Percentiles rank a stretch among this genome's conserved stretches.
These are phyloP conservation scores for Cochlearia excelsa DNA, from an alignment of 345 rosid genomes.

Conservation along the genomic window DNA sequence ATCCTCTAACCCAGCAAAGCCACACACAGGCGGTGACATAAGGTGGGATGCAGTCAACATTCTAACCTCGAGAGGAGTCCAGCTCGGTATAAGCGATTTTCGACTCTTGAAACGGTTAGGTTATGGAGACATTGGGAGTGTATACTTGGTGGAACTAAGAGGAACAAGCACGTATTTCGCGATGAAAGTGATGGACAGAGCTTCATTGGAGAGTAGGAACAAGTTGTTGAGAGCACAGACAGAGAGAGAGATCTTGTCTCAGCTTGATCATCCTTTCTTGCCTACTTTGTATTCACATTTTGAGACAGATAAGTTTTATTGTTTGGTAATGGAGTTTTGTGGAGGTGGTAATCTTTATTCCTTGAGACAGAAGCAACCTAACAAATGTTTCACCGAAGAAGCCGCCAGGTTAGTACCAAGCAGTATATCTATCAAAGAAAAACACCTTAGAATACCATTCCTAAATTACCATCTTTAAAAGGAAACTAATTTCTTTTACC, in stretches of 20 bases:
- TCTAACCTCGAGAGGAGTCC: constrained; percentile 42
- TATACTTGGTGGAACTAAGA: constrained; percentile 64
- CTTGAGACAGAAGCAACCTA: constrained; percentile 69
- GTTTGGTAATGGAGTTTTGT: constrained; percentile 78
- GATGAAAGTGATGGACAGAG: constrained; percentile 75
- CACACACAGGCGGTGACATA: constrained; percentile 85
- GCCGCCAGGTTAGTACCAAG: constrained; percentile 49
- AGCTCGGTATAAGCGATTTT: constrained; percentile 68
- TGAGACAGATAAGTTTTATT: constrained; percentile 63
- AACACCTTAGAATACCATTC: no score
- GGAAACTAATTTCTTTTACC: no score
- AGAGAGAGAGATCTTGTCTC: constrained; percentile 64
- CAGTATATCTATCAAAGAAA: neutral
- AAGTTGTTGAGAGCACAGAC: constrained; percentile 69
- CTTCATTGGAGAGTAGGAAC: constrained; percentile 84
- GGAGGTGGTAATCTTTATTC: constrained; percentile 81
- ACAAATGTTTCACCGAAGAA: constrained; percentile 62
- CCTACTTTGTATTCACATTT: constrained; percentile 67
- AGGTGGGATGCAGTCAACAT: constrained; percentile 82
- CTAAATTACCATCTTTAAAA: no score
- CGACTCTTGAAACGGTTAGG: constrained; percentile 82
- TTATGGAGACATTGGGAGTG: constrained; percentile 87
- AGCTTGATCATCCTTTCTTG: constrained; percentile 64
- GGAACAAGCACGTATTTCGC: constrained; percentile 70
- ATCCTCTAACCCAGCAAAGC: constrained; percentile 52